Evolutionary conservation across 805 yeast species (phyloP).

Genomic region (Yamadazyma ubonensis): DNA sequence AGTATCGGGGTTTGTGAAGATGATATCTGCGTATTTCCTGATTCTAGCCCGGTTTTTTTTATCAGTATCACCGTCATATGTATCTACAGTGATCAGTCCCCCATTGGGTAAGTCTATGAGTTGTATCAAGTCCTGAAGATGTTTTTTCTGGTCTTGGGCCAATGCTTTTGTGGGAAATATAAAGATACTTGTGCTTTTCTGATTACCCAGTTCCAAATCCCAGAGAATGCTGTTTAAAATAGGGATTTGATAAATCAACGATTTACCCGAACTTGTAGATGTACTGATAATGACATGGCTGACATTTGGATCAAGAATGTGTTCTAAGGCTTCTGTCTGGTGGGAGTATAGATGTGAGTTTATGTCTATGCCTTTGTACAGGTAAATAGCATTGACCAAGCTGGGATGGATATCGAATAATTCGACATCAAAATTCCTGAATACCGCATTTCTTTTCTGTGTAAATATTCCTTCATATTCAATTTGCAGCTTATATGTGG

Average conservation of each 20-base stretch:
- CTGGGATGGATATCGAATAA: slow-evolving; percentile 44
- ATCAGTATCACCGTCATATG: slow-evolving; percentile 94
- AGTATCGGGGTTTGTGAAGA: slow-evolving; percentile 95
- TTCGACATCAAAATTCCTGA: slow-evolving; percentile 36
- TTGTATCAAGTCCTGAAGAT: slow-evolving; percentile 59
- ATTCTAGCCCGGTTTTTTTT: slow-evolving; percentile 50
- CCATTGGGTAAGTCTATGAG: slow-evolving; percentile 43
- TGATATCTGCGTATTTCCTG: slow-evolving; percentile 65
- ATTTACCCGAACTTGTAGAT: slow-evolving; percentile 94
- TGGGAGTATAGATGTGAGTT: slow-evolving; percentile 64
- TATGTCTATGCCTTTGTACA: slow-evolving; percentile 43
- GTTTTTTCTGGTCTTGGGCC: slow-evolving; percentile 93
- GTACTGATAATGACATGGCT: slow-evolving; percentile 86
- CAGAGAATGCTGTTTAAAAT: slow-evolving; percentile 51
- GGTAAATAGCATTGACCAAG: slow-evolving; percentile 46
- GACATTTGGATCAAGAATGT: slow-evolving; percentile 34
- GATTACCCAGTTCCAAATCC: slow-evolving; percentile 31
- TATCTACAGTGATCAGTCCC: slow-evolving; percentile 56
- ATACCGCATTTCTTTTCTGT: slow-evolving; percentile 47
- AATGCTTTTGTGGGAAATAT: slow-evolving; percentile 96
- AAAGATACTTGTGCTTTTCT: slow-evolving; percentile 68
- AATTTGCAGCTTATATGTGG: slow-evolving; percentile 64
- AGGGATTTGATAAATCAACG: slow-evolving; percentile 88
- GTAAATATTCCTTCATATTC: slow-evolving; percentile 48
- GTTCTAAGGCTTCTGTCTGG: slow-evolving; percentile 75